These are phyloP conservation scores for Penicillium oxalicum DNA, from an alignment of 2,329 filamentous ascomycete species.

Conservation along the genomic window DNA sequence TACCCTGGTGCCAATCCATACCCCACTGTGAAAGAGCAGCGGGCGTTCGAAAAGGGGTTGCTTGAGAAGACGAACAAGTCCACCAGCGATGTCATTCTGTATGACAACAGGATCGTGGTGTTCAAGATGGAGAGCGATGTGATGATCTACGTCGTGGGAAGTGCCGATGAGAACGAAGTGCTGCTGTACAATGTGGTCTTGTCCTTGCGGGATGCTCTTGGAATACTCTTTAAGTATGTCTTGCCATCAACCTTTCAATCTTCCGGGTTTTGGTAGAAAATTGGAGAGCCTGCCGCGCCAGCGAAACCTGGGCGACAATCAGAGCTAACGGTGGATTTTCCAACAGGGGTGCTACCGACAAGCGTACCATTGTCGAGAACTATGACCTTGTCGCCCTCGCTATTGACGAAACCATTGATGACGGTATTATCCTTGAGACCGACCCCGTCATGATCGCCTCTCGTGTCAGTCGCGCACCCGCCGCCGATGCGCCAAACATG, in stretches of 20 bases:
- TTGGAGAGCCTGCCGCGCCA: too few relatives aligned
- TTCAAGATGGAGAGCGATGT: conserved; percentile 98
- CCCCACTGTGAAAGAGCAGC: conserved; percentile 84
- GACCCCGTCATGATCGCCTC: conserved; percentile 91
- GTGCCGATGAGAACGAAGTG: conserved; percentile 92
- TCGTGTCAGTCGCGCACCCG: conserved; percentile 84
- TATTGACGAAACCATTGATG: conserved; percentile 91
- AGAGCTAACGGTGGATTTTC: conserved; percentile 13
- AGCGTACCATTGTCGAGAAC: conserved; percentile 96
- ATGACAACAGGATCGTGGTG: conserved; percentile 91
- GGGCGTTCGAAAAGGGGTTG: conserved; percentile 92
- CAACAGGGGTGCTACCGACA: conserved; percentile 83
- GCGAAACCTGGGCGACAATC: background rate
- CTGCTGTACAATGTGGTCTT: conserved; percentile 91
- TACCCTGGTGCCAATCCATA: conserved; percentile 70
- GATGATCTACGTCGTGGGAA: conserved; percentile 90
- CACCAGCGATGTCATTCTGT: conserved; percentile 91
- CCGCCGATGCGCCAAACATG: conserved; percentile 78
- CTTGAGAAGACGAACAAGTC: conserved; percentile 95
- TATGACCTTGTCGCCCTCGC: conserved; percentile 93
- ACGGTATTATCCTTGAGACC: conserved; percentile 94
- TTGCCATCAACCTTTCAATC: background rate
- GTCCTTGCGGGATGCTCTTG: conserved; percentile 81
- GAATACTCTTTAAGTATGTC: conserved; percentile 82
- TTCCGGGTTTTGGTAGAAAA: too few relatives aligned